These are phyloP conservation scores for Fusarium scirpi DNA, from an alignment of 2,329 filamentous ascomycete species.

Conservation along the genomic window DNA sequence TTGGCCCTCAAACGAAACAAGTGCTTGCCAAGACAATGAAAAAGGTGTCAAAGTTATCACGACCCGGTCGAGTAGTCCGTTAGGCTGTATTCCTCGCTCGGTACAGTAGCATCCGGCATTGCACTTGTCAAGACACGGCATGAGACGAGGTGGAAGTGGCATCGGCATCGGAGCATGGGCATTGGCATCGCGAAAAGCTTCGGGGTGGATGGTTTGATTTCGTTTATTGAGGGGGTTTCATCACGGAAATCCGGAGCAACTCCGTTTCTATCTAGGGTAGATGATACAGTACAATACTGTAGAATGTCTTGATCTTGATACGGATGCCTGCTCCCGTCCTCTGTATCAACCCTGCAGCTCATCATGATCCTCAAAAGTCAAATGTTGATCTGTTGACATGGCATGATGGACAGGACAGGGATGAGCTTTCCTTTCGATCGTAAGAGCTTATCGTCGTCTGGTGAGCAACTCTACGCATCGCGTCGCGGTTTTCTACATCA, in stretches of 20 bases:
- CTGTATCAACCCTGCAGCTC: constrained; percentile 11
- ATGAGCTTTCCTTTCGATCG: constrained; percentile 18
- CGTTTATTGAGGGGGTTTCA: neutral
- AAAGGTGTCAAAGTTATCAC: neutral
- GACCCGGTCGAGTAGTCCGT: constrained; percentile 5
- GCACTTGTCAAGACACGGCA: constrained; percentile 8
- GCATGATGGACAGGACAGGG: neutral
- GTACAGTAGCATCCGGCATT: constrained; percentile 3
- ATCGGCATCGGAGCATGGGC: constrained; percentile 21
- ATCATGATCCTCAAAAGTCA: constrained; percentile 8
- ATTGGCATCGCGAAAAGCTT: constrained; percentile 19
- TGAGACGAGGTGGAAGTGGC: constrained; percentile 10
- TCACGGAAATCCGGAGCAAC: constrained; percentile 6
- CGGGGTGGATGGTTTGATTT: neutral
- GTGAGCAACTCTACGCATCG: constrained; percentile 5
- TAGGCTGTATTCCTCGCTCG: neutral
- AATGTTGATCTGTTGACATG: neutral
- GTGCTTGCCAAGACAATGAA: constrained; percentile 24
- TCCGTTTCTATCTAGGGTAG: constrained; percentile 14
- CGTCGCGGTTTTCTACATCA: neutral
- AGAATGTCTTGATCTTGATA: neutral
- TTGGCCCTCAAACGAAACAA: constrained; percentile 2
- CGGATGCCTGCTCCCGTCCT: neutral
- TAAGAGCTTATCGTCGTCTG: constrained; percentile 14
- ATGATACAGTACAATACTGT: neutral